A percentile compares a stretch with the other conserved stretches of the same genome.
These are phyloP conservation scores for Botrytis tulipae DNA, from an alignment of 2,329 filamentous ascomycete genomes.

Conservation along the genomic window DNA sequence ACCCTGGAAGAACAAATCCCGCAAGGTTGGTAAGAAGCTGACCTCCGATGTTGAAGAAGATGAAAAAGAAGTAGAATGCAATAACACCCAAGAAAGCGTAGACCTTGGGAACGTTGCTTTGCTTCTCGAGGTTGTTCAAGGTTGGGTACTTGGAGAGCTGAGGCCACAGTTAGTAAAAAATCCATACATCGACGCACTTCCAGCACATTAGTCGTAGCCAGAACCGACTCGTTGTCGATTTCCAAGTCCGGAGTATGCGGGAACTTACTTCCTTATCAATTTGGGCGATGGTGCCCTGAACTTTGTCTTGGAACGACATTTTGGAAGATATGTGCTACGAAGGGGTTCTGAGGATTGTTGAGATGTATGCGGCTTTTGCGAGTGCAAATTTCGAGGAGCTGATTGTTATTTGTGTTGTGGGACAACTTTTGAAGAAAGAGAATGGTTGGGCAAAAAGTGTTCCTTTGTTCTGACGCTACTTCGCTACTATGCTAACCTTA, in stretches of 20 bases:
- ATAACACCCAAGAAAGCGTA: constrained; percentile 75
- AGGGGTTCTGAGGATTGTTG: not conserved
- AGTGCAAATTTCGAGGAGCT: constrained; percentile 14
- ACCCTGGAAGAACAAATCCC: constrained; percentile 77
- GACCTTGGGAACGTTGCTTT: constrained; percentile 78
- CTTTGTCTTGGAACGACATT: constrained; percentile 76
- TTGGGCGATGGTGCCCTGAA: constrained; percentile 72
- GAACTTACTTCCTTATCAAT: constrained; percentile 77
- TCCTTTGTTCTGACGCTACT: constrained; percentile 18
- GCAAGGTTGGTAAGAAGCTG: constrained; percentile 85
- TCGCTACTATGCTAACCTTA: not conserved
- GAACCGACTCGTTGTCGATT: not conserved
- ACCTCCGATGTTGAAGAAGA: constrained; percentile 88
- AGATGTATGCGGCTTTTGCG: constrained; percentile 6
- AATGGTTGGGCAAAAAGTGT: constrained; percentile 19
- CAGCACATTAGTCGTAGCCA: not conserved
- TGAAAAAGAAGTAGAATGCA: constrained; percentile 83
- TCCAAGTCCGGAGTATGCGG: constrained; percentile 19
- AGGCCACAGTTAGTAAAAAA: not conserved
- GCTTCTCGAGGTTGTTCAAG: constrained; percentile 83
- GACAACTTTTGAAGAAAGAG: constrained; percentile 5
- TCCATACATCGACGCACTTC: not conserved
- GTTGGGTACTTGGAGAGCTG: constrained; percentile 83
- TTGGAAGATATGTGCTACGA: constrained; percentile 45
- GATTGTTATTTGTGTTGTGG: constrained; percentile 18